Evolutionary conservation across 257 asterid genomes (phyloP), one percentile per base, ranked within the genome.

Genomic region (Penstemon barbatus): DNA sequence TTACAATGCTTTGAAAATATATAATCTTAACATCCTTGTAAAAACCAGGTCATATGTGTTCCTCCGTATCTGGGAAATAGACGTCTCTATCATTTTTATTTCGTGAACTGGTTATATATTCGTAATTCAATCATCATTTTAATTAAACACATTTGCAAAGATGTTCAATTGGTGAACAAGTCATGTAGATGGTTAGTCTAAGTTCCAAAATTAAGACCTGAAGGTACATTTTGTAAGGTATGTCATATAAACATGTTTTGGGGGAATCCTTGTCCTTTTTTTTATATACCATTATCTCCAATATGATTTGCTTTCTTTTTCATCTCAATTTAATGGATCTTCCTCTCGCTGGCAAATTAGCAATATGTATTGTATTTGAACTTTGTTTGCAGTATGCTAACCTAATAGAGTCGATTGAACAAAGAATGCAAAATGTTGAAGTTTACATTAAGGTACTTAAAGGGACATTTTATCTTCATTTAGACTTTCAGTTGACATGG

Each of bases 361-460:
- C 52, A 38, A 74, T 10, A 0, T 11, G 57, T 80, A 44, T 72
- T 44, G 65, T 59, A 7, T 65, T 61, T 70, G 36, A 54, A 62
- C 59, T 41, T 45, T 43, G 33, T 75, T 65, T 76, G 88, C 96
- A 92, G 98, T 88, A 74, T 72, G 40, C 89, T 45, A 63, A 85
- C 70, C 78, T 92, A 66, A 92, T 92, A 55, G 83, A 88, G 86
- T 85, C 98, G 18, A 77, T 84, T 77, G 88, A 84, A 45, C 82
- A 71, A 69, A 82, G 98, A 80, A 83, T 78, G 78, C 77, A 79
- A 68, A 80, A 84, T 54, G 97, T 92, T 63, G 80, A 85, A 77
- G 85, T 79, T 45, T 92, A 77, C 80, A 85, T 90, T n/a, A 86
- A 90, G 97, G 96, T 89, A 83, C n/a, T 68, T 19, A 19, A 19